These are phyloP conservation scores for Saprolegnia parasitica DNA, from an alignment of 352 stramenopile genomes.

Conservation along the genomic window DNA sequence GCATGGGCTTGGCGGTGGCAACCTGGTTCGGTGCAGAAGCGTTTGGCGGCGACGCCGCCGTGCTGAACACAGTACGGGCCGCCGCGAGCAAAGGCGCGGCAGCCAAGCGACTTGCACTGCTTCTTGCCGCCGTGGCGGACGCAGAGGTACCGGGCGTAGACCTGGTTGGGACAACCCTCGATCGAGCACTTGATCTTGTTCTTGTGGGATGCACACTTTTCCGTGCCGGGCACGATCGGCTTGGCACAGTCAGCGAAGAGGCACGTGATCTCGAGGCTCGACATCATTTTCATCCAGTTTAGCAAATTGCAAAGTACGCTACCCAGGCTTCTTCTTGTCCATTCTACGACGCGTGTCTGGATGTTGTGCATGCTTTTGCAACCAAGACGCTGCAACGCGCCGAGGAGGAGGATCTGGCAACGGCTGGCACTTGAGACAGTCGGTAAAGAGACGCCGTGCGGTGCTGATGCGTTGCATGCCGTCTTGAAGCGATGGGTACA, in stretches of 20 bases:
- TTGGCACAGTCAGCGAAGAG: not conserved
- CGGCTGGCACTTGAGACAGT: not conserved
- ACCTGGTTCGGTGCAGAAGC: not conserved
- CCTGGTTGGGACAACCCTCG: slow-evolving; percentile 3
- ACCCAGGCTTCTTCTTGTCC: not conserved
- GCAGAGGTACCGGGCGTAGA: slow-evolving; percentile 1
- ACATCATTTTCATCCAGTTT: not conserved
- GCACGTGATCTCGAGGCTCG: not conserved
- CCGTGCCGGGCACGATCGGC: not conserved
- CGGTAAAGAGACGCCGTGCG: not conserved
- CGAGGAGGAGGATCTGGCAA: not conserved
- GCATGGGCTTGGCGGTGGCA: slow-evolving; percentile 15
- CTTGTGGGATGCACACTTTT: slow-evolving; percentile 15
- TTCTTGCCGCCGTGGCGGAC: slow-evolving; percentile 3
- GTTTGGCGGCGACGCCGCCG: not conserved
- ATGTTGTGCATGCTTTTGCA: not conserved
- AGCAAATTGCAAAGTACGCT: too few species aligned
- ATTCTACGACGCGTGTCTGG: not conserved
- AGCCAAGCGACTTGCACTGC: not conserved
- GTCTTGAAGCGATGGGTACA: too few species aligned
- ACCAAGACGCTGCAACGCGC: not conserved
- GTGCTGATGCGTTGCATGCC: too few species aligned
- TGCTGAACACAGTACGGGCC: not conserved
- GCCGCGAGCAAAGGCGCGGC: not conserved
- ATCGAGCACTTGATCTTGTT: slow-evolving; percentile 18